phyloP scores from a whole-genome alignment of 345 rosid genomes.

The Turnera subulata region DNA sequence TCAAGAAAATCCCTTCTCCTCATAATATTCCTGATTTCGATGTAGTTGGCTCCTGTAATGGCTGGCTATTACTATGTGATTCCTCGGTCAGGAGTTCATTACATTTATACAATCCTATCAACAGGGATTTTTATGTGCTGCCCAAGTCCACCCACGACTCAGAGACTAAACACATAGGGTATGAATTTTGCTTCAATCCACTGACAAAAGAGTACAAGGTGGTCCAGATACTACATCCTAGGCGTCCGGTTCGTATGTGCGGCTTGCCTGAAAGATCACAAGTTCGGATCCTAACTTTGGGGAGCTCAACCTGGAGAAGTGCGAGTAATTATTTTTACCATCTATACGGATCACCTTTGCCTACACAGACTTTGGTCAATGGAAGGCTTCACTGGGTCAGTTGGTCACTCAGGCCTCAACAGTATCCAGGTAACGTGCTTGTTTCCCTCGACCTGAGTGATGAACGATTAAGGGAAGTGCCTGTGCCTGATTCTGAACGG shows the following conservation, averaged over 20 bases:
- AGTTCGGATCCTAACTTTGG: conserved; percentile 50
- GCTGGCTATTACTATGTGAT: conserved; percentile 54
- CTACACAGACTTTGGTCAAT: conserved; percentile 20
- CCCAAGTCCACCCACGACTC: conserved; percentile 35
- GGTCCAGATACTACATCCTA: conserved; percentile 17
- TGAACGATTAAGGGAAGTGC: conserved; percentile 22
- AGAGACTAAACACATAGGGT: conserved; percentile 40
- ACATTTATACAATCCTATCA: conserved; percentile 58
- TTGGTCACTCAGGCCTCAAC: background rate
- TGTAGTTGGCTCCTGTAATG: conserved; percentile 57
- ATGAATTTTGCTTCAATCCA: conserved; percentile 60
- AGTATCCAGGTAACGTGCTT: conserved; percentile 5
- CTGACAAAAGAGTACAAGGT: conserved; percentile 51
- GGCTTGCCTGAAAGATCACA: conserved; percentile 32
- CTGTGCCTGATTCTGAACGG: background rate
- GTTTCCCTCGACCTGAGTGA: conserved; percentile 24
- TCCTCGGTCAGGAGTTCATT: conserved; percentile 34
- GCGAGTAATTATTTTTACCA: conserved; percentile 8
- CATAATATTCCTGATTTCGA: conserved; percentile 45
- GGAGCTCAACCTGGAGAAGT: conserved; percentile 31
- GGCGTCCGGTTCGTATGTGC: conserved; percentile 15
- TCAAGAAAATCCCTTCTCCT: conserved; percentile 40
- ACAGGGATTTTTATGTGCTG: conserved; percentile 34
- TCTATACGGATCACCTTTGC: background rate
- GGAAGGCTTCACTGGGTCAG: conserved; percentile 34